Evolutionary conservation across 2,329 filamentous ascomycete species (phyloP).

Genomic region (Bimuria novae-zelandiae): DNA sequence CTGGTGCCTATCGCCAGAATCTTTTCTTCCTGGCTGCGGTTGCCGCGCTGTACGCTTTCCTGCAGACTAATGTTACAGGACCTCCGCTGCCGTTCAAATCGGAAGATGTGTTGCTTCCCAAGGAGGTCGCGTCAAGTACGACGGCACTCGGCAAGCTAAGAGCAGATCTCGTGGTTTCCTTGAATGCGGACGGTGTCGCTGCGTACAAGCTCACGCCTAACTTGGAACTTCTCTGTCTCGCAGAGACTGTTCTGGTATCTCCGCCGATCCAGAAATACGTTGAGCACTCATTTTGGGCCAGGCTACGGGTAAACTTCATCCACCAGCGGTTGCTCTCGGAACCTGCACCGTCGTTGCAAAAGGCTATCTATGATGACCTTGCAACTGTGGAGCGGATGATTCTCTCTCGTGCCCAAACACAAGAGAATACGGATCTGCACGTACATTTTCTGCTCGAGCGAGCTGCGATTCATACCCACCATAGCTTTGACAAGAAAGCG

Average conservation of each 20-base stretch:
- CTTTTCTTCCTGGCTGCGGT: slow-evolving; percentile 63
- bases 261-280: slow-evolving; percentile 53
- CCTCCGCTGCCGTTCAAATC: slow-evolving; percentile 70
- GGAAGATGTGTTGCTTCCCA: slow-evolving; percentile 55
- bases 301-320: slow-evolving; percentile 73
- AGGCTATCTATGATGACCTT: slow-evolving; percentile 64
- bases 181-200: slow-evolving; percentile 83
- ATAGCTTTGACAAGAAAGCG: slow-evolving; percentile 79
- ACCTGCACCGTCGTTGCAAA: slow-evolving; percentile 63
- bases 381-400: slow-evolving; percentile 57
- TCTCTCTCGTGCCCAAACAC: slow-evolving; percentile 23
- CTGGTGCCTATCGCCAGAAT: slow-evolving; percentile 46
- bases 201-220: slow-evolving; percentile 84
- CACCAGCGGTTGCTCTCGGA: slow-evolving; percentile 71
- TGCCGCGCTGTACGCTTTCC: slow-evolving; percentile 74
- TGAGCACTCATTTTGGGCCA: slow-evolving; percentile 61
- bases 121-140: slow-evolving; percentile 47
- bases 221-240: slow-evolving; percentile 81
- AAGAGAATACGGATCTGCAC: slow-evolving; percentile 31
- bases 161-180: slow-evolving; percentile 66
- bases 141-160: slow-evolving; percentile 45
- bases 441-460: slow-evolving; percentile 80
- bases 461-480: slow-evolving; percentile 80
- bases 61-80: slow-evolving; percentile 87
- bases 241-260: slow-evolving; percentile 63